phyloP scores from a whole-genome alignment of 139 green algal genomes.

The Chlorella sp. region DNA sequence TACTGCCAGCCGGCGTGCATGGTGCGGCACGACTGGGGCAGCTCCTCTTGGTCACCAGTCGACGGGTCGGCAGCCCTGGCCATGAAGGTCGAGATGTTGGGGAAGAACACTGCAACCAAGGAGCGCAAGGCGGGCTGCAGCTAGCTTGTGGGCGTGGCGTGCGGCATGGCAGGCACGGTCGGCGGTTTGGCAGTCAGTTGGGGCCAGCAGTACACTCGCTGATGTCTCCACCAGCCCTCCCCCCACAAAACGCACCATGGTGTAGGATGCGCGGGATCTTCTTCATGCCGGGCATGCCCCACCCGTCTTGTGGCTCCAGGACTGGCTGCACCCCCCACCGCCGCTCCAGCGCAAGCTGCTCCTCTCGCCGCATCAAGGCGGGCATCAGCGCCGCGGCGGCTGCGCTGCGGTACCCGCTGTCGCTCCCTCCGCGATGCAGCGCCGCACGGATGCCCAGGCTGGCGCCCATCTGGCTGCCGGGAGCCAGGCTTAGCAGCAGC shows the following conservation, averaged over 20 bases:
- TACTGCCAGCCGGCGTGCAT: constrained; percentile 6
- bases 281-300: not conserved
- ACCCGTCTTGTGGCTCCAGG: not conserved
- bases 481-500: not conserved
- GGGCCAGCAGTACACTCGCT: not conserved
- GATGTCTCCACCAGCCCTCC: not conserved
- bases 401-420: not conserved
- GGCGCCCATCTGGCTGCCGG: not conserved
- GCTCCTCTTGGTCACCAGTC: not conserved
- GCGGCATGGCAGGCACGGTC: not conserved
- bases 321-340: not conserved
- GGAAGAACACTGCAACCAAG: not conserved
- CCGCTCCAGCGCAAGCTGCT: not conserved
- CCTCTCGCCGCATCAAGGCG: not conserved
- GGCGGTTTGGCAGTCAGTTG: not conserved
- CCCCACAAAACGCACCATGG: not conserved
- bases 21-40: not conserved
- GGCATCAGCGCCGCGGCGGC: not conserved
- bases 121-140: not conserved
- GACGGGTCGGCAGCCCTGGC: not conserved
- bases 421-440: too few relatives aligned
- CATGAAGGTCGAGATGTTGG: not conserved
- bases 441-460: not conserved
- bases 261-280: not conserved
- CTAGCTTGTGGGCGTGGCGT: not conserved